Percentiles rank a stretch among this genome's conserved stretches.
These are phyloP conservation scores for Exophiala viscosa DNA, from an alignment of 2,329 filamentous ascomycete genomes.

Conservation along the genomic window DNA sequence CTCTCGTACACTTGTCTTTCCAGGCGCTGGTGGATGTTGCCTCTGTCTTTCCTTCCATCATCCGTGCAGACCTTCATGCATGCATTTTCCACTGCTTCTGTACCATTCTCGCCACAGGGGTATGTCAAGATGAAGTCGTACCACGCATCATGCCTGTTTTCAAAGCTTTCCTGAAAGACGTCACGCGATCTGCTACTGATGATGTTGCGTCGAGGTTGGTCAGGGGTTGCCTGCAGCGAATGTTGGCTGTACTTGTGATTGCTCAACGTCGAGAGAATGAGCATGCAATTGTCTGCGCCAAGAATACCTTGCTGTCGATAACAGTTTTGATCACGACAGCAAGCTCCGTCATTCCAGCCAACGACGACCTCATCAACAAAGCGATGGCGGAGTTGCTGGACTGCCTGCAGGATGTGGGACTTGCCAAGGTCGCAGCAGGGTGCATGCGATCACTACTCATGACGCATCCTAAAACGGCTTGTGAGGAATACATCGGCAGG, in stretches of 20 bases:
- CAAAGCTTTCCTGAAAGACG: conserved; percentile 77
- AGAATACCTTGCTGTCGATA: conserved; percentile 82
- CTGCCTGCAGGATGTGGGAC: conserved; percentile 61
- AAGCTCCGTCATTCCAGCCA: conserved; percentile 66
- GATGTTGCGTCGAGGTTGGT: conserved; percentile 63
- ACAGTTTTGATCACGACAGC: conserved; percentile 86
- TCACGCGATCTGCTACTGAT: conserved; percentile 37
- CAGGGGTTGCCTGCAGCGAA: conserved; percentile 75
- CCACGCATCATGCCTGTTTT: conserved; percentile 87
- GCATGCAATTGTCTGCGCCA: conserved; percentile 79
- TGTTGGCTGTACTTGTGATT: conserved; percentile 64
- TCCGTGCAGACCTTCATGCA: conserved; percentile 91
- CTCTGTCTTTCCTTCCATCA: conserved; percentile 92
- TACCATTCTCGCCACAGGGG: conserved; percentile 80
- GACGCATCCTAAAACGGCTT: conserved; percentile 54
- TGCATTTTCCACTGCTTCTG: conserved; percentile 97
- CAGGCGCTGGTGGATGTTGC: conserved; percentile 90
- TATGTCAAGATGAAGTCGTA: conserved; percentile 83
- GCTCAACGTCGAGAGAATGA: conserved; percentile 56
- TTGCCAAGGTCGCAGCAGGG: conserved; percentile 80
- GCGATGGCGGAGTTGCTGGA: conserved; percentile 80
- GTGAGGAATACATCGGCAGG: conserved; percentile 70
- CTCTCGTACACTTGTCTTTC: conserved; percentile 73
- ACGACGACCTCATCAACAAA: conserved; percentile 68
- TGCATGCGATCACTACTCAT: conserved; percentile 83